Base-by-base conservation (phyloP, 2,329 filamentous ascomycete species). In the Penicillium sclerotigenum region DNA sequence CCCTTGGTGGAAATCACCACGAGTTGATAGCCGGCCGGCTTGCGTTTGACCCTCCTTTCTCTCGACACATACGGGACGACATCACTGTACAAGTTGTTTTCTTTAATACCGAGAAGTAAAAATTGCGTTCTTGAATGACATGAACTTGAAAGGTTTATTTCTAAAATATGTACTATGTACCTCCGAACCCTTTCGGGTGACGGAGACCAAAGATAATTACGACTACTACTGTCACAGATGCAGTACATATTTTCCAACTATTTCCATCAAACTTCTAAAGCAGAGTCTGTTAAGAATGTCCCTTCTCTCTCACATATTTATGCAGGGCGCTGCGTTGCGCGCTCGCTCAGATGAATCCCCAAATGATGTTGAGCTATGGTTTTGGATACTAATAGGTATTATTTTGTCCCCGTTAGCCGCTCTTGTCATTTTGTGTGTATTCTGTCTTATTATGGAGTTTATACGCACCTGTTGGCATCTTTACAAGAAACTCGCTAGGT, bases 21-120 rank as follows among this genome's bases (percentile, higher is more conserved):
- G 72, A 73, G 51, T 45, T 70, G 63, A 56, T 73, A 13, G 61
- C 66, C 18, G 70, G 68, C 3, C 61, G 65, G 46, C 61, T 74
- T 52, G 68, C 65, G 3, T 65, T 66, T 28, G 54, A 38, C 7
- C 47, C 61, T 47, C 70, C 69, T 5, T 65, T 59, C 22, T 66
- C 69, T 5, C 59, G 79, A 43, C 66, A 71, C 58, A 71, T 78
- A 16, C 69, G 80, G 10, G 81, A 83, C 60, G 81, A 82, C 64
- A 78, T 78, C 9, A 81, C 80, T 1, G 73, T 82, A 8, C 75
- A 82, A 63, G 80, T 83, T 2, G 75, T 80, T 26, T 68, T 69
- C 49, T 68, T 69, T n/a, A 58, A 64, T 54, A 3, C 8, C 1
- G 13, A 31, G 14, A 34, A 47, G 43, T 47, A 14, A 24, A 47